A percentile compares a stretch with the other conserved stretches of the same genome.
Evolutionary conservation across 371 early-diverging fungal genomes (phyloP).

Genomic region (Mortierella sp.): DNA sequence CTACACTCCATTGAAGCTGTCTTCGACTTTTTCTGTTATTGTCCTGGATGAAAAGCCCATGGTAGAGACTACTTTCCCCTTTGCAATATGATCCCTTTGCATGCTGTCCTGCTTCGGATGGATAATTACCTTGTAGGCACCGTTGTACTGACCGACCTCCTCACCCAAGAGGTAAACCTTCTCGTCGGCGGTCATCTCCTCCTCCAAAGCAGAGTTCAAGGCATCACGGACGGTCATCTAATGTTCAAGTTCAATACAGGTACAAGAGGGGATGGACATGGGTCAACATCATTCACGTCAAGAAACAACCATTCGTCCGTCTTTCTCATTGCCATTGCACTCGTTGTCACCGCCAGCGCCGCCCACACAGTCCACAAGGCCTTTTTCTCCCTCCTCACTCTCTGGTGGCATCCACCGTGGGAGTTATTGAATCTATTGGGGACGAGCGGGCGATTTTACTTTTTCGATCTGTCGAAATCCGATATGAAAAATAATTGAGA

Average conservation of each 20-base stretch:
- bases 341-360: not conserved
- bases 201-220: conserved; percentile 97
- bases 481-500: conserved; percentile 11
- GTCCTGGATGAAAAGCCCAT: not conserved
- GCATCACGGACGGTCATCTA: conserved; percentile 99
- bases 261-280: not conserved
- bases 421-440: conserved; percentile 11
- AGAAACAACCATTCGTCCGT: not conserved
- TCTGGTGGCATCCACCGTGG: conserved; percentile 3
- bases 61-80: not conserved
- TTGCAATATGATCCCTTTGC: not conserved
- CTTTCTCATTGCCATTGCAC: not conserved
- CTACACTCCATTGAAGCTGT: not conserved
- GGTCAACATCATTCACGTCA: not conserved
- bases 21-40: not conserved
- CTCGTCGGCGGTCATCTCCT: conserved; percentile 96
- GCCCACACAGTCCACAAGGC: not conserved
- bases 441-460: conserved; percentile 11
- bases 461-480: conserved; percentile 15
- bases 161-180: conserved; percentile 98
- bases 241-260: not conserved
- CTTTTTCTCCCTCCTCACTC: not conserved
- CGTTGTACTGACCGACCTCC: conserved; percentile 99
- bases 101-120: not conserved
- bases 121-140: conserved; percentile 95